Conservation (phyloP, 495 filamentous ascomycete genomes). For the Penicillium lividum region DNA sequence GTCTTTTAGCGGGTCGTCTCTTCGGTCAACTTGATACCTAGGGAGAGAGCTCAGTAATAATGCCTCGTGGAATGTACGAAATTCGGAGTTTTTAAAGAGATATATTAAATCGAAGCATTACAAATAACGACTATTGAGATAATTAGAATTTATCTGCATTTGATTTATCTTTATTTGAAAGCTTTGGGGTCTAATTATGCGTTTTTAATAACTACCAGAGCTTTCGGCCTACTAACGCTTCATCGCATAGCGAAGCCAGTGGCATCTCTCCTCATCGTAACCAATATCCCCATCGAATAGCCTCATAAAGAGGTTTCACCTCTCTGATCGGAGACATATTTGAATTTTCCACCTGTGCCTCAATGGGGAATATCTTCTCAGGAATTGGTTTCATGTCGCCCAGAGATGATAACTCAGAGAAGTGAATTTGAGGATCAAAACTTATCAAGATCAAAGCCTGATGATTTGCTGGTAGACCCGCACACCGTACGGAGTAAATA, state of each 20-base stretch:
- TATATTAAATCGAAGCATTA: too few relatives aligned
- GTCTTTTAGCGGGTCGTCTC: too few relatives aligned
- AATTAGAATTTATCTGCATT: too few relatives aligned
- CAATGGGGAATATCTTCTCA: conserved; percentile 9
- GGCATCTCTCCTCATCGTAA: conserved; percentile 23
- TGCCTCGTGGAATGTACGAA: too few relatives aligned
- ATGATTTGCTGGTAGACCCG: conserved; percentile 39
- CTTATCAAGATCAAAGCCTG: conserved; percentile 60
- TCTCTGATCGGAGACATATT: conserved; percentile 32
- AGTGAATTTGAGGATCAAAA: conserved; percentile 59
- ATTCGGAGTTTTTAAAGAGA: too few relatives aligned
- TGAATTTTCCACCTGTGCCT: neutral
- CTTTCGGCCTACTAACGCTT: neutral
- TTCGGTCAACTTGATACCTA: too few relatives aligned
- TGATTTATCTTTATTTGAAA: too few relatives aligned
- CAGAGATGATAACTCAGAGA: conserved; percentile 30
- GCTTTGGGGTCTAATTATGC: too few relatives aligned
- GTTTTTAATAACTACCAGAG: too few relatives aligned
- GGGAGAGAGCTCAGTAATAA: too few relatives aligned
- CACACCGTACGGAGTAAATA: conserved; percentile 55
- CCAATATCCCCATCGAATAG: conserved; percentile 42
- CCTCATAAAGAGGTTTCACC: conserved; percentile 36
- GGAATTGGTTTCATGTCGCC: conserved; percentile 10
- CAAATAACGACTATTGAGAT: too few relatives aligned
- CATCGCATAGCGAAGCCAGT: neutral